Base-by-base conservation (phyloP, 768 basidiomycete species). In the Pleurotus pulmonarius region DNA sequence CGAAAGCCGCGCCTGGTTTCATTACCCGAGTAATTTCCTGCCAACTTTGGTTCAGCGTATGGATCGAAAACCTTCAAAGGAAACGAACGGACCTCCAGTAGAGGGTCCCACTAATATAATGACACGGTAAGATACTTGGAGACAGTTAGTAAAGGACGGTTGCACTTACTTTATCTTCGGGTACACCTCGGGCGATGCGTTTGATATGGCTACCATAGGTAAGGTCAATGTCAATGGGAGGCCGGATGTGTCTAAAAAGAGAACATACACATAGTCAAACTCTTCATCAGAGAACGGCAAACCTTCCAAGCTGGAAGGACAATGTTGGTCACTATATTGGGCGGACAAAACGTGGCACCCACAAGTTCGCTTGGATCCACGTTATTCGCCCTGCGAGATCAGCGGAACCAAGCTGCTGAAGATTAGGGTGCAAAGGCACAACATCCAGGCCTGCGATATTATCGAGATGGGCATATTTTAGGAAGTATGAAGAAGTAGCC, bases 291-390 rank as follows among this genome's bases (percentile, higher is more conserved):
- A 77, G 64, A 91, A 91, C 0, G 89, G 88, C 52, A 91, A 77
- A 0, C 75, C 74, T 55, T 89, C 85, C 22, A 91, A 72, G 66
- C 88, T 89, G 59, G 6, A 67, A 58, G 8, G 29, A 12, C 29
- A 56, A 25, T 29, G 15, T 53, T 12, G 56, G 41, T 63, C 54
- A 49, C 46, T 41, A 54, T 47, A n/a, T 49, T 47, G 20, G 47
- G 22, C 43, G 41, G 53, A 47, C 37, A 55, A 34, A 56, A 40
- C 22, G 40, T 15, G 64, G 29, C 7, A 71, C 86, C 44, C 60
- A 88, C 88, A 88, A 88, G 61, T 89, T 90, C 3, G 79, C 78
- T 56, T 87, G 85, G 1, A 87, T 76, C 88, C 88, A 91, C 51
- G 80, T 84, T 29, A 91, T 78, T 58, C 88, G 74, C 12, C 78